Base-by-base conservation (phyloP, 441 rosid genomes). In the Aquilaria agallochum region DNA sequence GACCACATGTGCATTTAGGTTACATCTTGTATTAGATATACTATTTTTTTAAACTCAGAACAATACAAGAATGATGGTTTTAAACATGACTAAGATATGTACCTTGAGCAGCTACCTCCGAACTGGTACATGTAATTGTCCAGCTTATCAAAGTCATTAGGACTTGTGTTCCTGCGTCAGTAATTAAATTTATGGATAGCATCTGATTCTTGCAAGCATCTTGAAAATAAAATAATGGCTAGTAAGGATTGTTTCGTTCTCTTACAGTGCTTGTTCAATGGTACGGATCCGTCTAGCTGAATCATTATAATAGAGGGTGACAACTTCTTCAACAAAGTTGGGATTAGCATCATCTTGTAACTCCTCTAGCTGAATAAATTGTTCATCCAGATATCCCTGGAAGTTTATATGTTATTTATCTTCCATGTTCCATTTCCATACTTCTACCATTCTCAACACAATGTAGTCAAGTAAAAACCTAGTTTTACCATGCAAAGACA, bases 21-120 rank as follows among this genome's bases (percentile, higher is more conserved):
- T 20, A 20, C 1, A 20, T 20, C 27, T 20, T 20, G 27, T 20
- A 20, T 20, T 20, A 20, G 27, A 20, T 20, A 20, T 20, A 20
- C 42, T 36, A 36, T 36, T 3, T 36, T 20, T 36, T 36, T 36
- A 20, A 20, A 36, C 42, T 36, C 42, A 5, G 7, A 36, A 36
- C 7, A 8, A 4, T 36, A 36, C 42, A 36, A 3, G 42, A 36
- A 20, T 20, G 42, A 36, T 3, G 40, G 40, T 34, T 6, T 36
- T 8, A 36, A 36, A 36, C 7, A 36, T 34, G 4, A 34, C 40
- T 34, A 3, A 34, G 40, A 34, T 3, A 34, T 2, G 44, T 69
- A 81, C 89, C 89, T 86, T 34, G 92, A 86, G 82, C 89, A 63
- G 78, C 87, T 83, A 5, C 87, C 89, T 67, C 71, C 83, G 69